Evolutionary conservation across 495 filamentous ascomycete genomes (phyloP), one percentile per base, ranked within the genome.

Genomic region (Penicillium daleae): DNA sequence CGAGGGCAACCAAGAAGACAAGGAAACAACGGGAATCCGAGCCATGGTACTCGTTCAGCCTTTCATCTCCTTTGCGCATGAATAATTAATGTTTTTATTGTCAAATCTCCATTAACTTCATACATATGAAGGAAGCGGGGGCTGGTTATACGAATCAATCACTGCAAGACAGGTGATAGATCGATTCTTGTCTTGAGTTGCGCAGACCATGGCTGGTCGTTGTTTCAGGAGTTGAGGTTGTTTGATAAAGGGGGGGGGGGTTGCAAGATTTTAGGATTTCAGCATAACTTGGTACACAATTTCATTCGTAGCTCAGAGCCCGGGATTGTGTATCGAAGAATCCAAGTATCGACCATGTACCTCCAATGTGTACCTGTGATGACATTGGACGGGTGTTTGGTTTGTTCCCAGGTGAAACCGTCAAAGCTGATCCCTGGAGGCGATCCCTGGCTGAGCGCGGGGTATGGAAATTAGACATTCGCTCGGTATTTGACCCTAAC

Each of bases 11-110:
- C 40, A 27, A 49, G 50, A 35, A 54, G 42, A 4, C 53, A 10
- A 10, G 27, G 39, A 53, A 60, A 42, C 22, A 40, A 42, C 26
- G 19, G 56, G 40, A 21, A 58, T 26, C 50, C 33, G 65, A 70
- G 29, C 68, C 70, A 68, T 65, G 70, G 70, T 71, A 66, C 65
- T 22, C 27, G 21, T n/a, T 58, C 24, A 59, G 49, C 63, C 65
- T 70, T 35, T 70, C 56, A 62, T 67, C 50, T 61, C 42, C 21
- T 40, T 33, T 21, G 21, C 17, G 51, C 51, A 56, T 42, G 7
- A 35, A 39, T 29, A 24, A 59, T 49, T 19, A 19, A 58, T 50
- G 62, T 9, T 2, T 44, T 21, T 22, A 10, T 37, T 7, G n/a
- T 1, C 35, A 10, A 46, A 46, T 46, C 19, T 46, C 0, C n/a